These are phyloP conservation scores for Martiniozyma abietophila DNA, from an alignment of 805 yeast species.

Conservation along the genomic window DNA sequence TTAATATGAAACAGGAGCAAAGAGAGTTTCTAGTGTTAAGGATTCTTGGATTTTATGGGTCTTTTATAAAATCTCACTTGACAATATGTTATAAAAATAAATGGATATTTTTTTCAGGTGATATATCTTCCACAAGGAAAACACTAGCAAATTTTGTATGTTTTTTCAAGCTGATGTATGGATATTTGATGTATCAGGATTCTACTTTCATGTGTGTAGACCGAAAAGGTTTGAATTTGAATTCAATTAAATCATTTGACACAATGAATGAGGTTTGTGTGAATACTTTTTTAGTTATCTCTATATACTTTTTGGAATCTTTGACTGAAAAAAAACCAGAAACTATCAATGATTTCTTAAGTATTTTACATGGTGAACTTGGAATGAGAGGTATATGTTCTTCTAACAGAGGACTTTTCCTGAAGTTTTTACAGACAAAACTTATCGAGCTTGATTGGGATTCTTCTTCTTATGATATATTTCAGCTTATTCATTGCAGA, in stretches of 20 bases:
- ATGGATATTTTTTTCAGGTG: constrained; percentile 26
- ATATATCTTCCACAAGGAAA: not conserved
- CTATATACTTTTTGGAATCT: constrained; percentile 29
- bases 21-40: constrained; percentile 37
- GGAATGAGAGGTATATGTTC: constrained; percentile 68
- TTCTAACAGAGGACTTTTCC: constrained; percentile 48
- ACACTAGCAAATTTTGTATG: constrained; percentile 20
- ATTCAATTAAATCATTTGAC: constrained; percentile 34
- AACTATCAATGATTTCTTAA: constrained; percentile 36
- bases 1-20: constrained; percentile 19
- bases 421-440: constrained; percentile 48
- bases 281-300: constrained; percentile 29
- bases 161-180: constrained; percentile 35
- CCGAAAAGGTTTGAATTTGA: constrained; percentile 32
- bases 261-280: constrained; percentile 38
- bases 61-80: constrained; percentile 34
- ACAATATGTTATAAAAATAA: constrained; percentile 18
- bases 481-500: constrained; percentile 72
- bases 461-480: constrained; percentile 55
- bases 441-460: constrained; percentile 34
- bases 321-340: constrained; percentile 16
- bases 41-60: constrained; percentile 45
- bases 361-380: constrained; percentile 60
- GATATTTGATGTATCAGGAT: constrained; percentile 46
- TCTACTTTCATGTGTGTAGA: constrained; percentile 30